Evolutionary conservation across 2,329 filamentous ascomycete species (phyloP), one percentile per base, ranked within the genome.

Genomic region (Clonostachys byssicola): DNA sequence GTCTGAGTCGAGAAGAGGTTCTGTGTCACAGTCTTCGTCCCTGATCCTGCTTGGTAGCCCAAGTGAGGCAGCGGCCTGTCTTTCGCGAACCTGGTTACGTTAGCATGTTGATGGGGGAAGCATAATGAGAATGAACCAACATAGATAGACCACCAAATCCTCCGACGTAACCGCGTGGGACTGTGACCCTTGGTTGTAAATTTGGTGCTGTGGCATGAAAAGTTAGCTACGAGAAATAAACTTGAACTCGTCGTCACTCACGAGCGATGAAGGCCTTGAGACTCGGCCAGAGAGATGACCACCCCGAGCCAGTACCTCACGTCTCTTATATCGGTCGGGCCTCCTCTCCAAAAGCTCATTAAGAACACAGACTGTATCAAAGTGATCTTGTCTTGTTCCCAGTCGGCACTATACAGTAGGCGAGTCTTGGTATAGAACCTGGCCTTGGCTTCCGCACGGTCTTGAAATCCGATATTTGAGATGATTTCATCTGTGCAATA

Each of bases 111-210:
- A 40, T 23, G 13, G 10, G 5, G 35, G n/a, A 14, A 12, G 6
- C 34, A 12, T 13, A 5, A 35, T 13, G n/a, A 17, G 33, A 17
- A 30, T n/a, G 7, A 13, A 10, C 74, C 62, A 42, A 76, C 65
- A 46, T 79, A 78, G 8, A 78, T 67, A 6, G 74, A 73, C 76
- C 76, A 79, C 74, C 75, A 80, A 7, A 79, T 70, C 6, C 75
- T 57, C 47, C 72, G 68, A 53, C 72, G 68, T 34, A 77, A 51
- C 4, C 57, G 55, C 2, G 59, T 56, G 10, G 52, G 48, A 34
- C 60, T 57, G 6, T 56, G 53, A 12, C 57, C 56, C 44, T 58
- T 61, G 0, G 55, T 56, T 13, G 23, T 30, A 10, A 30, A 55
- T 55, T 30, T 30, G 16, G 53, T 62, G 17, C 49, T 61, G 60